These are phyloP conservation scores for Leptographium lundbergii DNA, from an alignment of 2,329 filamentous ascomycete species.

Conservation along the genomic window DNA sequence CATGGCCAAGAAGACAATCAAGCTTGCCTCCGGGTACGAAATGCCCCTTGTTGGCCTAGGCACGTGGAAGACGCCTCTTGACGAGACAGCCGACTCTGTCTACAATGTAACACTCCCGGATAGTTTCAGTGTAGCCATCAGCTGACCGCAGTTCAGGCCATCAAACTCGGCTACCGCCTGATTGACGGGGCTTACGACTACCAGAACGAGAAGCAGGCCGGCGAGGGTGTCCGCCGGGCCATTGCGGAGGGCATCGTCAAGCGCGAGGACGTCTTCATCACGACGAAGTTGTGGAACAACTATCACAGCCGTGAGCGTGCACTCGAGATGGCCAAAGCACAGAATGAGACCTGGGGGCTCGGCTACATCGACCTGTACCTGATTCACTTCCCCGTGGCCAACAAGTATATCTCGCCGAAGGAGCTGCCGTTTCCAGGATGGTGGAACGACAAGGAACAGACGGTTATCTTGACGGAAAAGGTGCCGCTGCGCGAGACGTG, in stretches of 20 bases:
- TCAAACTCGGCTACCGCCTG: slow-evolving; percentile 49
- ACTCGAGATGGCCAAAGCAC: slow-evolving; percentile 60
- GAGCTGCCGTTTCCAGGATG: slow-evolving; percentile 60
- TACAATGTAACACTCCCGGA: slow-evolving; percentile 41
- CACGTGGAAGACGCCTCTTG: slow-evolving; percentile 73
- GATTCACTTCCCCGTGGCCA: slow-evolving; percentile 77
- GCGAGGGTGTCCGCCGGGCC: slow-evolving; percentile 63
- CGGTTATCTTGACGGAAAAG: neutral
- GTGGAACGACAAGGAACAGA: slow-evolving; percentile 56
- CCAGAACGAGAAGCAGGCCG: slow-evolving; percentile 69
- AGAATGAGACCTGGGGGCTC: slow-evolving; percentile 70
- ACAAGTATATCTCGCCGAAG: slow-evolving; percentile 67
- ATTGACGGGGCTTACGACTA: slow-evolving; percentile 59
- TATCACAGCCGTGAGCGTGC: slow-evolving; percentile 75
- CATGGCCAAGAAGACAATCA: slow-evolving; percentile 34
- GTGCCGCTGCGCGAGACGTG: slow-evolving; percentile 61
- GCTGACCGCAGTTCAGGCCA: slow-evolving; percentile 23
- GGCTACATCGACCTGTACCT: slow-evolving; percentile 88
- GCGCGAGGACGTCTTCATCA: slow-evolving; percentile 80
- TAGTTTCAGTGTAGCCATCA: too few species aligned
- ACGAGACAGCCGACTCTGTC: slow-evolving; percentile 59
- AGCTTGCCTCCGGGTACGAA: slow-evolving; percentile 51
- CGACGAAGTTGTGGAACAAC: slow-evolving; percentile 86
- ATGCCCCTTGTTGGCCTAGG: slow-evolving; percentile 70
- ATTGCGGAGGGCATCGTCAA: slow-evolving; percentile 71